Percentiles rank a stretch among this genome's conserved stretches.
phyloP scores from a whole-genome alignment of 176 grass and related monocot genomes.

The maize (Zea mays) region DNA sequence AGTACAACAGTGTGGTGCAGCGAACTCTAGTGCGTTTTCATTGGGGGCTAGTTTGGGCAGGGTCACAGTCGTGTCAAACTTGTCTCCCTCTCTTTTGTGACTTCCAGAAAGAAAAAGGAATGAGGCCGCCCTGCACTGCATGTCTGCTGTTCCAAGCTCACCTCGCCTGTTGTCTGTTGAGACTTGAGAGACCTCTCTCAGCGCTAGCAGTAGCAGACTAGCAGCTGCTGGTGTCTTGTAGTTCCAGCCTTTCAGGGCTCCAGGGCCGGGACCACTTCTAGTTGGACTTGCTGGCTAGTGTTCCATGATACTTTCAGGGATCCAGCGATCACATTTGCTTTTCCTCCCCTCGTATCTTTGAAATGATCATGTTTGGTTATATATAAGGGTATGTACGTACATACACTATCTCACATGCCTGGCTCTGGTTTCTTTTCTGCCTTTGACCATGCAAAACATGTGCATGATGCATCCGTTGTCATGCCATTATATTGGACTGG shows the following conservation, averaged over 20 bases:
- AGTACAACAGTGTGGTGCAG: conserved; percentile 24
- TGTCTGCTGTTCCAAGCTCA: conserved; percentile 10
- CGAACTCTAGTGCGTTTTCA: conserved; percentile 15
- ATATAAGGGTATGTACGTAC: no score
- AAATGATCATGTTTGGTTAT: neutral
- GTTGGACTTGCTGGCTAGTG: conserved; percentile 20
- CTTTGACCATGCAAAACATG: neutral
- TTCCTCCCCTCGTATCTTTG: neutral
- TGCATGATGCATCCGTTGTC: neutral
- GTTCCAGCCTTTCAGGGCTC: conserved; percentile 27
- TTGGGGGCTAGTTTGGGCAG: neutral
- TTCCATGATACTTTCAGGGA: conserved; percentile 1
- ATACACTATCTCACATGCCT: neutral
- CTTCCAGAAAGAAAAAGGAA: conserved; percentile 31
- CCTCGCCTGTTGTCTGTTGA: conserved; percentile 29
- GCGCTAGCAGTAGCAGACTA: no score
- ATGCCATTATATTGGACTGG: neutral
- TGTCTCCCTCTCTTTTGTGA: conserved; percentile 35
- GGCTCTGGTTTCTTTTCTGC: neutral
- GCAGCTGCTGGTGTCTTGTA: conserved; percentile 6
- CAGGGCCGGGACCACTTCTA: conserved; percentile 11
- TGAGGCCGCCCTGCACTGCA: neutral
- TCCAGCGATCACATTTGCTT: conserved; percentile 3
- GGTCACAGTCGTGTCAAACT: conserved; percentile 32
- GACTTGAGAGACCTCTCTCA: conserved; percentile 12